Evolutionary conservation across 1,284 basidiomycete species (phyloP).

Genomic region (Amylostereum areolatum): DNA sequence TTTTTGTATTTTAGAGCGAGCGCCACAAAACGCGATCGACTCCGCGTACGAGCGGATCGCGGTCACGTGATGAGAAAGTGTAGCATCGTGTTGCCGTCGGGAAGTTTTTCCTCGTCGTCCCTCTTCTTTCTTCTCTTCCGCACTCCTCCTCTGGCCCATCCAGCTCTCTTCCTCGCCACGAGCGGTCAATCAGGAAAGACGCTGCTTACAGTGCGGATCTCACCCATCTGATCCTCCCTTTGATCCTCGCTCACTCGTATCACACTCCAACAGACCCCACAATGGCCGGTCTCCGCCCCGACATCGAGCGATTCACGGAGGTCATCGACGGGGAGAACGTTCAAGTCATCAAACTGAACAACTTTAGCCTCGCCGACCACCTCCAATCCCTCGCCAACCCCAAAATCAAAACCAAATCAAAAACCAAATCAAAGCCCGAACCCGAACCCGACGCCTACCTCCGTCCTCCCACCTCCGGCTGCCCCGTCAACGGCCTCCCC

Average conservation of each 20-base stretch:
- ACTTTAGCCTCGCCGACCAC: constrained; percentile 1
- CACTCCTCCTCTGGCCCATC: not conserved
- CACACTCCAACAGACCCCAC: not conserved
- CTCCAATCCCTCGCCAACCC: not conserved
- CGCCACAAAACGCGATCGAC: too few relatives aligned
- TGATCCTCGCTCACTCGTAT: too few relatives aligned
- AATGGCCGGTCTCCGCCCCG: not conserved
- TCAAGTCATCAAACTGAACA: not conserved
- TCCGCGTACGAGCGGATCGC: not conserved
- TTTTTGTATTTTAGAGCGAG: not conserved
- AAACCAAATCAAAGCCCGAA: not conserved
- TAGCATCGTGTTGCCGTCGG: not conserved
- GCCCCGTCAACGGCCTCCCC: constrained; percentile 50
- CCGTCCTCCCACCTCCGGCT: constrained; percentile 39
- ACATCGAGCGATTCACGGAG: not conserved
- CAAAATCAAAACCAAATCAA: not conserved
- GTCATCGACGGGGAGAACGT: constrained; percentile 1
- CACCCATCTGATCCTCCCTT: too few relatives aligned
- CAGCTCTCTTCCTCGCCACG: not conserved
- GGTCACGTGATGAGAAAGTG: not conserved
- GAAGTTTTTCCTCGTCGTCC: not conserved
- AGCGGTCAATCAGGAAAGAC: not conserved
- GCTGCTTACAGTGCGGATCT: not conserved
- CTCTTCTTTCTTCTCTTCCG: not conserved
- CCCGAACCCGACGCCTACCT: constrained; percentile 22